phyloP scores from a whole-genome alignment of 1,284 basidiomycete species.

The Ustilago xerochloae region DNA sequence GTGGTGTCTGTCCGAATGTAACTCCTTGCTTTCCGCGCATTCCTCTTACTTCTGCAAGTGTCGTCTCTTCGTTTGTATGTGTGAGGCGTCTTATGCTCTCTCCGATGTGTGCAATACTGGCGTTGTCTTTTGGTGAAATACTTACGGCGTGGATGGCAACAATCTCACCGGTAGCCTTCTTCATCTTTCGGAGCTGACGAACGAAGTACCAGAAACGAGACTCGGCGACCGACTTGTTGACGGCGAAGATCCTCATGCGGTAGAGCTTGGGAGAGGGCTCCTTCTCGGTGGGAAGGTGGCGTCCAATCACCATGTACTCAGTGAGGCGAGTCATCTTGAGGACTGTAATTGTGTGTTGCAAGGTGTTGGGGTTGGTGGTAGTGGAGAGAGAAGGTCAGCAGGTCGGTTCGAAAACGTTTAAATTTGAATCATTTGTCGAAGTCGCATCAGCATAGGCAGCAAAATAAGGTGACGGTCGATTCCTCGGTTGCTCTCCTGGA shows the following conservation, averaged over 20 bases:
- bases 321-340: slow-evolving; percentile 68
- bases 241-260: slow-evolving; percentile 99
- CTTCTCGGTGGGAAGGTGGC: slow-evolving; percentile 92
- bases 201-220: slow-evolving; percentile 99
- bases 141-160: slow-evolving; percentile 96
- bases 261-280: slow-evolving; percentile 96
- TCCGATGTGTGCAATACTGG: not conserved
- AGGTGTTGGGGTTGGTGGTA: slow-evolving; percentile 8
- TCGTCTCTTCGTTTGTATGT: not conserved
- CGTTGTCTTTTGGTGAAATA: not conserved
- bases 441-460: slow-evolving; percentile 23
- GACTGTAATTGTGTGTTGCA: slow-evolving; percentile 19
- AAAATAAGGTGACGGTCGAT: not conserved
- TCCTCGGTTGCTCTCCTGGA: not conserved
- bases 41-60: not conserved
- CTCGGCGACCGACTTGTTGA: slow-evolving; percentile 97
- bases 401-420: not conserved
- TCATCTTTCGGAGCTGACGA: slow-evolving; percentile 87
- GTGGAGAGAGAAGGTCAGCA: slow-evolving; percentile 18
- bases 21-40: not conserved
- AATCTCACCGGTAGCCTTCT: slow-evolving; percentile 99
- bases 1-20: no score
- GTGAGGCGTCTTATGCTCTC: not conserved
- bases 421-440: not conserved
- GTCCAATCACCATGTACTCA: slow-evolving; percentile 98